Base-by-base conservation (phyloP, 768 basidiomycete genomes). In the Epithele typhae region DNA sequence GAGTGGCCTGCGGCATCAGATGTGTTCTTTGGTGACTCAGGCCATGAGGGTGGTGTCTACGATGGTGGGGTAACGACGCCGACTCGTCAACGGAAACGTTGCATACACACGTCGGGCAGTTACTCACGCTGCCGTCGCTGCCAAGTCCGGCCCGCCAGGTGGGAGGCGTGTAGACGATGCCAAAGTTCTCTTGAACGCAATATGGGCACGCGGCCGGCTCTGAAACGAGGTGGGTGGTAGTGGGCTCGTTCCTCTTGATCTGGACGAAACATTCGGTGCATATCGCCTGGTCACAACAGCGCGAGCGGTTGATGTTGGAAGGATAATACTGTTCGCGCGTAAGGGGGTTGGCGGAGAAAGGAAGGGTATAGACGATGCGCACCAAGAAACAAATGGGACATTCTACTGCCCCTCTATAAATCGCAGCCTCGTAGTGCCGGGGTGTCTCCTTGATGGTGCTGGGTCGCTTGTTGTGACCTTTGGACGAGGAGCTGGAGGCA, bases 221-320 rank as follows among this genome's bases (percentile, higher is more conserved):
- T 8, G 93, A 95, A 43, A 93, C 92, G 49, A 97, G 75, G 67
- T 98, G 94, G 0, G 93, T 97, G 6, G 92, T 76, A 0, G 92
- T 95, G 5, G 96, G 92, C 53, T 99, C 96, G 27, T 79, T 81
- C 45, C 96, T 87, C 72, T 97, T 98, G 70, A 99, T 98, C 69
- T 97, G 95, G 18, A 97, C 92, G 61, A 99, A 98, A 64, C 96
- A 99, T 68, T 99, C 96, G 30, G 96, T 97, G 64, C 96, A 99
- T 52, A 99, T 95, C 18, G 90, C 86, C 57, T 99, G 96, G 73
- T 95, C 94, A 64, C 96, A 99, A 64, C 96, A 99, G 61, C 96
- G 80, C 32, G 96, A 97, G 58, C 84, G 86, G 63, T 98, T 97
- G 68, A 97, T 96, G 67, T 97, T 95, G 37, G 87, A 77, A 19